Base-by-base conservation (phyloP, 164 flowering plant species). In the Annona cherimola region DNA sequence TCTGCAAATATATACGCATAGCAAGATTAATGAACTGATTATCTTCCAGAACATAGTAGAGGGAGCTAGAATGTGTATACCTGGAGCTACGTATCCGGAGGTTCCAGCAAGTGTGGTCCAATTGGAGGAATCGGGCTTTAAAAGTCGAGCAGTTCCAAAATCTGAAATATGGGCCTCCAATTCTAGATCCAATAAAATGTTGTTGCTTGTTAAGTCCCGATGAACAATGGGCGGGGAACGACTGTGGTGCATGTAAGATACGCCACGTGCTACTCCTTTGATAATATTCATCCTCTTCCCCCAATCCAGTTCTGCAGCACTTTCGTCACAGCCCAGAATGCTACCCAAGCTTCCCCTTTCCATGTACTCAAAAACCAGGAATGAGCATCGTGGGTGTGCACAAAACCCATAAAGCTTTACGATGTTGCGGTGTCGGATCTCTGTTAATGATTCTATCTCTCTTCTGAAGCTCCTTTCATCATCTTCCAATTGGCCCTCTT, bases 391-490 rank as follows among this genome's bases (percentile, higher is more conserved):
- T 7, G 69, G 59, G 46, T 65, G 74, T 3, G 85, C 78, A 69
- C 90, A 89, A 69, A 73, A 89, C 7, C 90, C 94, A 68, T 79
- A 71, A 4, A 86, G 81, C 79, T 83, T 86, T 42, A 89, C 81
- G 35, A 89, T 86, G 50, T 89, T 89, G 42, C 88, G 74, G 77
- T 88, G 94, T 68, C 88, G 68, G 1, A 79, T 75, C 45, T 84
- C 81, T 35, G 91, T 89, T 66, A 89, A 54, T 5, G 79, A 62
- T 16, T 76, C 70, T 1, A 89, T 86, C 76, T 89, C 94, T 50
- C 78, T 89, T 76, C 81, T 79, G 57, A 89, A 89, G 64, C 86
- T 82, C 71, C 35, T 74, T 2, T 40, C 9, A n/a, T 62, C 68
- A n/a, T 4, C 26, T 8, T 19, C 61, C 1, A 74, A 44, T 83